Base-by-base conservation (phyloP, 2,329 filamentous ascomycete genomes). In the Colletotrichum cuscutae region DNA sequence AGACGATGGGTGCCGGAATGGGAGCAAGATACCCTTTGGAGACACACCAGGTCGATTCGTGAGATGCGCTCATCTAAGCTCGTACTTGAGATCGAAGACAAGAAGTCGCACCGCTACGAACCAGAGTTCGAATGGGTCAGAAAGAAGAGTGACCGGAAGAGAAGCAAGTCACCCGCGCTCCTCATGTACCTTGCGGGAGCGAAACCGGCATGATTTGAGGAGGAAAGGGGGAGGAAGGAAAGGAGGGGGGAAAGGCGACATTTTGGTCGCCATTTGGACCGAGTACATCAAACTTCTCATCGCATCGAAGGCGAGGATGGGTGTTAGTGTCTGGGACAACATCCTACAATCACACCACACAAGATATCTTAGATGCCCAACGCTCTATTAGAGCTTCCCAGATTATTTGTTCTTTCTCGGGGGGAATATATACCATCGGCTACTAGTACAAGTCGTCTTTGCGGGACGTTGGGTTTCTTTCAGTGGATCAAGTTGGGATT, bases 1-100 rank as follows among this genome's bases (percentile, higher is more conserved):
- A 93, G 93, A 81, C 87, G 90, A 68, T 94, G 90, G 90, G 90
- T 95, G 64, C 89, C 90, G 4, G 91, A 94, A 76, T 88, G 89
- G 74, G 89, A 94, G 79, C 93, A 94, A 78, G 89, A 94, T 71
- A 84, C 90, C 69, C 87, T 95, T 61, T 95, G 93, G 88, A 88
- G 89, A 56, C 92, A 95, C 82, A 94, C 93, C 3, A 87, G 87
- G 74, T 84, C 87, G 56, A 80, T 94, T 74, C 90, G 91, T n/a
- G 88, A 91, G 77, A 86, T 85, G 79, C 84, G 86, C 7, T 80
- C 79, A 58, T 78, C 81, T 52, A 86, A 84, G 77, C 80, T 86
- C 54, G 81, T 87, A 19, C 80, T 87, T 69, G 78, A 81, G 67
- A 82, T 90, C 61, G 86, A 89, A 73, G 87, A 85, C 64, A 83